phyloP scores from a whole-genome alignment of 2,329 filamentous ascomycete genomes.

The Juglanconis juglandina region DNA sequence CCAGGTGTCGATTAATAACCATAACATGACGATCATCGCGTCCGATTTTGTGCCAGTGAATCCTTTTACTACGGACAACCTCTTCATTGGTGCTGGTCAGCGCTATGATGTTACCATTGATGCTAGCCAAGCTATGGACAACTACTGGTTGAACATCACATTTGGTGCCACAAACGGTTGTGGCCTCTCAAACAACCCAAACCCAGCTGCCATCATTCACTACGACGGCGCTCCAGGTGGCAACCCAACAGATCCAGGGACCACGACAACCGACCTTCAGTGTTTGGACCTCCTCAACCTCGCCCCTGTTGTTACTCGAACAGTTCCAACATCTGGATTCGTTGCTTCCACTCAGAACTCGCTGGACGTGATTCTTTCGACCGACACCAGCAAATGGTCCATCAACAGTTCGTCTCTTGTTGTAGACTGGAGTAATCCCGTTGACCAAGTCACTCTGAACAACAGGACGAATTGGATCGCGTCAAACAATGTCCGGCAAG shows the following conservation, averaged over 20 bases:
- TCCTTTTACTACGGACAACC: conserved; percentile 45
- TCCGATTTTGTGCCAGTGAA: conserved; percentile 50
- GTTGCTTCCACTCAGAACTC: conserved; percentile 23
- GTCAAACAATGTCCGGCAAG: too few relatives aligned
- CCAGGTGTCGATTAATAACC: conserved; percentile 45
- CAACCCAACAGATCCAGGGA: conserved; percentile 30
- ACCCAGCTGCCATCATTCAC: conserved; percentile 36
- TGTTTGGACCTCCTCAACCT: too few relatives aligned
- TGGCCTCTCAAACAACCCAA: conserved; percentile 28
- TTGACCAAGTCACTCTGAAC: too few relatives aligned
- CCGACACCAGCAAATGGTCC: conserved; percentile 24
- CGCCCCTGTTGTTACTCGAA: conserved; percentile 28
- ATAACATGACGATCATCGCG: conserved; percentile 48
- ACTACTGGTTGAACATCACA: conserved; percentile 41
- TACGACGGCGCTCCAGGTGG: conserved; percentile 32
- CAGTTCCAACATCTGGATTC: conserved; percentile 26
- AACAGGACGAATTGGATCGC: too few relatives aligned
- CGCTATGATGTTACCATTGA: conserved; percentile 47
- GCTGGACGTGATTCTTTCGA: conserved; percentile 24
- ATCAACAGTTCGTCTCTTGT: conserved; percentile 31
- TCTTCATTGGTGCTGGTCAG: conserved; percentile 49
- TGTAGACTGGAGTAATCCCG: conserved; percentile 37
- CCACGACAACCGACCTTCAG: too few relatives aligned
- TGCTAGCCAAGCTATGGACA: conserved; percentile 30
- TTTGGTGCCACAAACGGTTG: conserved; percentile 27